Evolutionary conservation across 2,329 filamentous ascomycete genomes (phyloP).

Genomic region (Hymenoscyphus repandus): DNA sequence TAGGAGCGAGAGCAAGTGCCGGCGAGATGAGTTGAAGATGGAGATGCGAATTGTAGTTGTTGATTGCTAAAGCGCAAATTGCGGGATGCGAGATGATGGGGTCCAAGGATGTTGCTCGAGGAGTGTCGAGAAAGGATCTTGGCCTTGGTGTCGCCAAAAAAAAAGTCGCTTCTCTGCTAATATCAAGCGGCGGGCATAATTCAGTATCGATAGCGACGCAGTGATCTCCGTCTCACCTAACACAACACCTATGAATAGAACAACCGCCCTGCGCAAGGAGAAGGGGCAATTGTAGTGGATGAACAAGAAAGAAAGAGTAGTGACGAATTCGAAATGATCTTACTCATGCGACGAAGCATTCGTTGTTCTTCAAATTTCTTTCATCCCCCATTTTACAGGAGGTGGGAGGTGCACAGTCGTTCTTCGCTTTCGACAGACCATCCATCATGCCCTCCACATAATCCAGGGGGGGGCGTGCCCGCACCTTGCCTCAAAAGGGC

Average conservation of each 20-base stretch:
- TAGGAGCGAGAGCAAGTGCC: background rate
- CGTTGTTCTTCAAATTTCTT: too few species aligned
- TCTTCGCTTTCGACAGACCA: too few species aligned
- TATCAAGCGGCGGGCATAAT: background rate
- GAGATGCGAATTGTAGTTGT: background rate
- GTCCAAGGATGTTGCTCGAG: background rate
- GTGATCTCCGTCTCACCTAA: background rate
- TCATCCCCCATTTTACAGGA: too few species aligned
- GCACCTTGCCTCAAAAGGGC: too few species aligned
- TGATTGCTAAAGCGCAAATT: background rate
- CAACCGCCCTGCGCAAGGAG: background rate
- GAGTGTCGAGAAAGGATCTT: background rate
- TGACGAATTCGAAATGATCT: too few species aligned
- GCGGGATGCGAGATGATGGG: background rate
- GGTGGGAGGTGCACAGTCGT: too few species aligned
- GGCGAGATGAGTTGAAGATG: background rate
- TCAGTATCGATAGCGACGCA: background rate
- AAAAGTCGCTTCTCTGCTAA: too few species aligned
- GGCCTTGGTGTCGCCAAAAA: background rate
- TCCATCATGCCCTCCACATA: too few species aligned
- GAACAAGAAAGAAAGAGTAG: too few species aligned
- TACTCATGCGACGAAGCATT: too few species aligned
- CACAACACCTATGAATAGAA: slow-evolving; percentile 1
- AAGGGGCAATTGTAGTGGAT: too few species aligned
- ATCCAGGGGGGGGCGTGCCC: too few species aligned